Percentiles rank a stretch among this genome's conserved stretches.
These are phyloP conservation scores for Diaporthe nobilis DNA, from an alignment of 2,329 filamentous ascomycete genomes.

Conservation along the genomic window DNA sequence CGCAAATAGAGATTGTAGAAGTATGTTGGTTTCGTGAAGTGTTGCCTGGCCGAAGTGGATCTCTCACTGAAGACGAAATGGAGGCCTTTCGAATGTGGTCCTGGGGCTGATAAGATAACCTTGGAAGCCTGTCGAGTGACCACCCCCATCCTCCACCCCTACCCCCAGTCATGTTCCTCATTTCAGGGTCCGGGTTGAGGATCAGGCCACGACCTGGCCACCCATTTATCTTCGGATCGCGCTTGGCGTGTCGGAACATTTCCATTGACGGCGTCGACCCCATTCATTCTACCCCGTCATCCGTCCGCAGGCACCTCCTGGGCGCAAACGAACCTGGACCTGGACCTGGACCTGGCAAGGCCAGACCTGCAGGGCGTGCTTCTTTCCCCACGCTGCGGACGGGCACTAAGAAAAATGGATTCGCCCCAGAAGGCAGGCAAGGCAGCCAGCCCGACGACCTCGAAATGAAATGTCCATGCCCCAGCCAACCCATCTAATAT, in stretches of 20 bases:
- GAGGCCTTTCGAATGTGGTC: not conserved
- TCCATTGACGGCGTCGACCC: slow-evolving; percentile 5
- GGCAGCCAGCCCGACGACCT: not conserved
- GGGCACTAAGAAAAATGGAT: slow-evolving; percentile 31
- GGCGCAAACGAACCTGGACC: slow-evolving; percentile 6
- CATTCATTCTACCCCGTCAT: not conserved
- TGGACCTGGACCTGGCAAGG: not conserved
- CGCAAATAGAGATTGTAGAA: not conserved
- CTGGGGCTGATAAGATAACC: not conserved
- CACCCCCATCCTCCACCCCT: not conserved
- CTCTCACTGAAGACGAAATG: not conserved
- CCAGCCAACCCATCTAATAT: not conserved
- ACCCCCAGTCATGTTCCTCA: no score
- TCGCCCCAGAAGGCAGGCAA: slow-evolving; percentile 7
- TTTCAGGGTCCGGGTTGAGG: not conserved
- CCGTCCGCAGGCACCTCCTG: not conserved
- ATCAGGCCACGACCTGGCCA: slow-evolving; percentile 13
- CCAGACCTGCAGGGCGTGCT: not conserved
- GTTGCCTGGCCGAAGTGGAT: not conserved
- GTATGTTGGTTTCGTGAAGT: not conserved
- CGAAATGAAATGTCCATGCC: not conserved
- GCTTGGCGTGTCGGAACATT: slow-evolving; percentile 24
- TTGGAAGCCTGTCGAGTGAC: not conserved
- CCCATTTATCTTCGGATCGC: not conserved
- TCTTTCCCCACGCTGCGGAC: slow-evolving; percentile 14